Evolutionary conservation across 352 stramenopile species (phyloP), one percentile per base, ranked within the genome.

Genomic region (Sclerospora graminicola): DNA sequence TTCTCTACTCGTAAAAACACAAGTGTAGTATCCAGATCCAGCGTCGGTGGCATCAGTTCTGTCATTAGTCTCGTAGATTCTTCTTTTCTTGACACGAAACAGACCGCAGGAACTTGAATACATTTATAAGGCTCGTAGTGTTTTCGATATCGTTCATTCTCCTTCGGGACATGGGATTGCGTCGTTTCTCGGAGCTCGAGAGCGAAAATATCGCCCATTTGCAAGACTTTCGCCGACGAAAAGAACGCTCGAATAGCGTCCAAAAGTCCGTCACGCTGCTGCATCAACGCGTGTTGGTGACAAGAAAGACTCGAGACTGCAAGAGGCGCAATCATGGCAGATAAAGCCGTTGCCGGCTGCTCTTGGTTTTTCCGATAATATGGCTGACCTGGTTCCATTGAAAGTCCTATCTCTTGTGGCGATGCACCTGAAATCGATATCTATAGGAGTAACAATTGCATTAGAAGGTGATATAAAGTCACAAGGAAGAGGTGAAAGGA

Each of bases 1-100:
- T 71, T 77, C 21, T 89, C 63, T 6, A 91, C 76, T 15, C 70
- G 69, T 41, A 89, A 89, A 37, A 88, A 89, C 39, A 88, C 57
- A 7, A 91, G 51, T n/a, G 57, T 63, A 18, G 70, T 81, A 41
- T 90, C 73, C 1, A 85, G 37, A 23, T 60, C 30, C 7, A 90
- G 52, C 13, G 62, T 52, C 6, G 75, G 75, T 2, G 72, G 69
- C 29, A 83, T 56, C 0, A 71, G 31, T 43, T 60, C 60, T 9
- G 30, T 51, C 40, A 41, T 19, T 1, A 47, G 21, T 8, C 43
- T 36, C 13, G 30, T 16, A 24, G 48, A 21, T 28, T 37, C 30
- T 32, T 24, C 19, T 2, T 54, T 50, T 46, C 16, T 44, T 13
- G 33, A 29, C 23, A 60, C 48, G 43, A 69, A 51, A 45, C 54